A percentile compares a stretch with the other conserved stretches of the same genome.
Evolutionary conservation across 331 rosid genomes (phyloP).

Genomic region (Phaseolus coccineus): DNA sequence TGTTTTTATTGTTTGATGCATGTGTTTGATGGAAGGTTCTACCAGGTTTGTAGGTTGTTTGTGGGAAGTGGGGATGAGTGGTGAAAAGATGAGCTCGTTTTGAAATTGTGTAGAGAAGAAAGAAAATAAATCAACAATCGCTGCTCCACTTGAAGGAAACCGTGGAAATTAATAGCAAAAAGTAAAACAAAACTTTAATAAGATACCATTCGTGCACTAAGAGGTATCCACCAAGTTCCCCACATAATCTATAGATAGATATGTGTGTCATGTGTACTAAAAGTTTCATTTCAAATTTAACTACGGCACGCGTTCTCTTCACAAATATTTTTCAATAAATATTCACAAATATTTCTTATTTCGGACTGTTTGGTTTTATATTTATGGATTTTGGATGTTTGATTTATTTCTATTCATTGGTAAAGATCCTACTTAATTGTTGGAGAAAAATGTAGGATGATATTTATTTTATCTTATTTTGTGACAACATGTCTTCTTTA

Average conservation of each 20-base stretch:
- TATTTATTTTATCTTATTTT: too few species aligned
- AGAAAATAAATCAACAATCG: constrained; percentile 4
- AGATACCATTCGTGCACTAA: neutral
- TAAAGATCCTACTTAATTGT: too few species aligned
- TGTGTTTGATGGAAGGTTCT: constrained; percentile 4
- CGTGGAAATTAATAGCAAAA: neutral
- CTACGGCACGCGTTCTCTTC: too few species aligned
- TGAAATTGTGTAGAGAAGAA: neutral
- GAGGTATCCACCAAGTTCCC: neutral
- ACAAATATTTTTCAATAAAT: too few species aligned
- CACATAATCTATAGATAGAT: constrained; percentile 8
- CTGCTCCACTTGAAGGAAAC: constrained; percentile 12
- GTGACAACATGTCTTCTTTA: too few species aligned
- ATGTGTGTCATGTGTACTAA: neutral
- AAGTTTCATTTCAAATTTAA: too few species aligned
- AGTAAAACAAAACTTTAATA: neutral
- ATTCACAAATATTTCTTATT: too few species aligned
- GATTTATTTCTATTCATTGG: too few species aligned
- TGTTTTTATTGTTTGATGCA: neutral
- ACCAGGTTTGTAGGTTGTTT: neutral
- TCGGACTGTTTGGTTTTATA: too few species aligned
- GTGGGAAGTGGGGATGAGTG: neutral
- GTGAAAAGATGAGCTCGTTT: neutral
- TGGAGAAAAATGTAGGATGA: too few species aligned
- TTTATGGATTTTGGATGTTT: too few species aligned